These are phyloP conservation scores for Populus davidiana DNA, from an alignment of 345 rosid species.

Conservation along the genomic window DNA sequence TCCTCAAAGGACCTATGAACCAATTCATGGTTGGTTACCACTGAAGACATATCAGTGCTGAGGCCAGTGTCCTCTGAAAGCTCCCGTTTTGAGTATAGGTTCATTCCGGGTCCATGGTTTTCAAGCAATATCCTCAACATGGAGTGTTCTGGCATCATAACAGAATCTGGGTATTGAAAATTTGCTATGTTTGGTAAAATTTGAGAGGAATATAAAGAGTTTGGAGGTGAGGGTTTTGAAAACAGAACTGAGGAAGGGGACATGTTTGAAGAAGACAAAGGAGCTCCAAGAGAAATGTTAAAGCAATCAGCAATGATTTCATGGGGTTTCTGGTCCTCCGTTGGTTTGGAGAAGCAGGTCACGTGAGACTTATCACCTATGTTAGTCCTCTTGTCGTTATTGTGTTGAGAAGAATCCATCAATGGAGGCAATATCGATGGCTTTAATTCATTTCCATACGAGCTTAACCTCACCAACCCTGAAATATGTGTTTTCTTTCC, in stretches of 20 bases:
- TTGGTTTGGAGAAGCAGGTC: constrained; percentile 32
- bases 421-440: constrained; percentile 51
- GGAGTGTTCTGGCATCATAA: constrained; percentile 22
- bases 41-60: constrained; percentile 10
- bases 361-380: constrained; percentile 34
- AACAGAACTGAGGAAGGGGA: constrained; percentile 27
- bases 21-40: constrained; percentile 25
- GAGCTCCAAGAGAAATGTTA: constrained; percentile 24
- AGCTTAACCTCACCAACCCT: constrained; percentile 17
- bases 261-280: constrained; percentile 31
- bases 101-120: constrained; percentile 4
- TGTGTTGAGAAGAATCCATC: constrained; percentile 52
- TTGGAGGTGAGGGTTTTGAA: constrained; percentile 17
- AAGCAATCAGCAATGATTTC: constrained; percentile 9
- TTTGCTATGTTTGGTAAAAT: not conserved
- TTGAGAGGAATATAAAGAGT: constrained; percentile 4
- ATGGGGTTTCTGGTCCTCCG: constrained; percentile 17
- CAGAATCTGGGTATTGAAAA: constrained; percentile 14
- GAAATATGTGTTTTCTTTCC: constrained; percentile 48
- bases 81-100: constrained; percentile 2
- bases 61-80: constrained; percentile 12
- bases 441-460: constrained; percentile 25
- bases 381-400: constrained; percentile 6
- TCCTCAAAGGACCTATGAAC: constrained; percentile 24
- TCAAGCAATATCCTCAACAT: constrained; percentile 49